phyloP scores from a whole-genome alignment of 208 protist genomes.

The Acanthamoeba polyphaga region DNA sequence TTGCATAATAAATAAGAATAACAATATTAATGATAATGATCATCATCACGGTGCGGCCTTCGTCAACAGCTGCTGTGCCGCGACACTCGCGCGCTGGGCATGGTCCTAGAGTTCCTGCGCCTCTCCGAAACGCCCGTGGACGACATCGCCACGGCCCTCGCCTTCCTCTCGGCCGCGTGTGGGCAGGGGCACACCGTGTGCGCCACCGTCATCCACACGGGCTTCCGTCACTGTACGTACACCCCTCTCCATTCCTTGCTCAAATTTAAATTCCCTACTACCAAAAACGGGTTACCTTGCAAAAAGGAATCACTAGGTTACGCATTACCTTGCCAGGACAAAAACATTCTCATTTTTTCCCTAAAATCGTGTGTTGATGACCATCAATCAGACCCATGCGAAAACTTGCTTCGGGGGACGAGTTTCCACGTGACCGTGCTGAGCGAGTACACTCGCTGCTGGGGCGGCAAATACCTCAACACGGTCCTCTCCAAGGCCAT shows the following conservation, averaged over 20 bases:
- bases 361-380: background rate
- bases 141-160: constrained; percentile 10
- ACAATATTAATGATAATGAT: no score
- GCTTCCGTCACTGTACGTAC: background rate
- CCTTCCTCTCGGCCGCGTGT: background rate
- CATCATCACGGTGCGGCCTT: no score
- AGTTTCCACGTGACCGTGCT: constrained; percentile 24
- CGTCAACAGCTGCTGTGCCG: background rate
- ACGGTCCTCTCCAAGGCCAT: background rate
- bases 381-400: background rate
- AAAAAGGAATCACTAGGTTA: no score
- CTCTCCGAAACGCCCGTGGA: background rate
- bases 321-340: no score
- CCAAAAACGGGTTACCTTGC: no score
- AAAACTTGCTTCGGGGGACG: background rate
- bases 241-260: background rate
- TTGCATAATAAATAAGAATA: no score
- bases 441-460: constrained; percentile 31
- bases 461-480: constrained; percentile 5
- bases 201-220: background rate
- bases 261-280: no score
- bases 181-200: background rate
- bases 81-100: background rate
- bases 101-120: background rate
- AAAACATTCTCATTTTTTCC: no score